Evolutionary conservation across 176 grass and related monocot genomes (phyloP).

Genomic region (Carex parvula): DNA sequence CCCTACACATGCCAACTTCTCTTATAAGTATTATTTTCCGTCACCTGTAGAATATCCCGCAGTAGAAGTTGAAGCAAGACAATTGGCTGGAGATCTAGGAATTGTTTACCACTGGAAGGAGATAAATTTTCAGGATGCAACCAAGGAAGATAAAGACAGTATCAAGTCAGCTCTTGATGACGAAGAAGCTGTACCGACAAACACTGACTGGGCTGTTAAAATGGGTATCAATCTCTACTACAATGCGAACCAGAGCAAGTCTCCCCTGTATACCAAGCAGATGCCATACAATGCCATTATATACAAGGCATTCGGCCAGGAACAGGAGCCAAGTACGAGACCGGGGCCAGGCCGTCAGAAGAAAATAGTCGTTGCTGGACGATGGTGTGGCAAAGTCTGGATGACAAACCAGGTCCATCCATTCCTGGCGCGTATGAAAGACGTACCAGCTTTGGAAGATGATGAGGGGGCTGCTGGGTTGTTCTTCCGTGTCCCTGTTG

Average conservation of each 20-base stretch:
- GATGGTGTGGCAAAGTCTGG: slow-evolving; percentile 97
- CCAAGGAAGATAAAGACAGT: slow-evolving; percentile 47
- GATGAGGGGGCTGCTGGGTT: slow-evolving; percentile 25
- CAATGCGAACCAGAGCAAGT: slow-evolving; percentile 93
- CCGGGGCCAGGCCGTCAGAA: slow-evolving; percentile 44
- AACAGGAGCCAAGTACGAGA: slow-evolving; percentile 38
- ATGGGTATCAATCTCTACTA: slow-evolving; percentile 99
- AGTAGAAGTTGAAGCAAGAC: slow-evolving; percentile 76
- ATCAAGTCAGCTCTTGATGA: slow-evolving; percentile 69
- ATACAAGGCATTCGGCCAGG: slow-evolving; percentile 84
- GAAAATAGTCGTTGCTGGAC: slow-evolving; percentile 80
- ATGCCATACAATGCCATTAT: slow-evolving; percentile 94
- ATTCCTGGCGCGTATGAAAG: slow-evolving; percentile 47
- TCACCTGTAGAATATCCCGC: slow-evolving; percentile 73
- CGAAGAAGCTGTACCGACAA: slow-evolving; percentile 78
- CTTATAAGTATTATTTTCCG: slow-evolving; percentile 4
- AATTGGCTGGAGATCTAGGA: slow-evolving; percentile 66
- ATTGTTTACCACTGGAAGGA: slow-evolving; percentile 74
- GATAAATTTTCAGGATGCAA: slow-evolving; percentile 58
- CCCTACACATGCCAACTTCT: slow-evolving; percentile 9
- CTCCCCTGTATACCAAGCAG: slow-evolving; percentile 91
- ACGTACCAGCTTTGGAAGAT: slow-evolving; percentile 33
- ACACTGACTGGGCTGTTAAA: slow-evolving; percentile 93
- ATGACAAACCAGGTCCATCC: slow-evolving; percentile 98
- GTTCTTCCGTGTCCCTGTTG: slow-evolving; percentile 21